These are phyloP conservation scores for Populus trichocarpa DNA, from an alignment of 441 rosid species.

Conservation along the genomic window DNA sequence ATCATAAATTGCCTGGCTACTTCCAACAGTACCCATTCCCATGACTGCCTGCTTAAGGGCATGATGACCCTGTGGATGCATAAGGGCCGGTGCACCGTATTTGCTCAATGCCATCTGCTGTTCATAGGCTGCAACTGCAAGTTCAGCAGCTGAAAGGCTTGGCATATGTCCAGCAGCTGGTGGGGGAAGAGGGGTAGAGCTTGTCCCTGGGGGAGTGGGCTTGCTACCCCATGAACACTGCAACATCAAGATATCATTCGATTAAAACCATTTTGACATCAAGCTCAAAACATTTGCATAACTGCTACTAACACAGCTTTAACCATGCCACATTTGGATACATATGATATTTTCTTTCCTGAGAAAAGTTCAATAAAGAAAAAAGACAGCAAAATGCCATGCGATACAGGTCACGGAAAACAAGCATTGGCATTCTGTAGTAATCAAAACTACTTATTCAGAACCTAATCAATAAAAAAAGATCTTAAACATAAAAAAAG, in stretches of 20 bases:
- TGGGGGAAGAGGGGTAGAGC: conserved; percentile 68
- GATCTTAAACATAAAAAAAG: neutral
- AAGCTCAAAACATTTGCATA: neutral
- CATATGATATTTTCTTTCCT: neutral
- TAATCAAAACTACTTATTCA: neutral
- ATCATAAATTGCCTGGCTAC: conserved; percentile 61
- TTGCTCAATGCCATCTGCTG: conserved; percentile 63
- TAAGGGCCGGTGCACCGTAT: conserved; percentile 47
- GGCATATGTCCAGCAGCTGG: conserved; percentile 45
- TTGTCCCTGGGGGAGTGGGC: conserved; percentile 74
- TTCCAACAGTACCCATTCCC: conserved; percentile 58
- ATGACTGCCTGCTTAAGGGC: conserved; percentile 60
- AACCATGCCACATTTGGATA: neutral
- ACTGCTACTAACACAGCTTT: too few species aligned
- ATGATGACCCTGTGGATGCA: conserved; percentile 71
- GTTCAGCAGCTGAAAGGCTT: conserved; percentile 46
- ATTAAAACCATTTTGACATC: neutral
- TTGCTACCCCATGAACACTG: conserved; percentile 96
- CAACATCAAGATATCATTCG: conserved; percentile 11
- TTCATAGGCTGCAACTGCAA: conserved; percentile 50
- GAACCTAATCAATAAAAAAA: neutral
- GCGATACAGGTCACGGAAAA: neutral
- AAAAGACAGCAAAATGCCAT: neutral
- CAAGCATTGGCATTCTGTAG: neutral
- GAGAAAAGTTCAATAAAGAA: neutral